These are phyloP conservation scores for Botryosphaeria agaves DNA, from an alignment of 2,329 filamentous ascomycete genomes.

Conservation along the genomic window DNA sequence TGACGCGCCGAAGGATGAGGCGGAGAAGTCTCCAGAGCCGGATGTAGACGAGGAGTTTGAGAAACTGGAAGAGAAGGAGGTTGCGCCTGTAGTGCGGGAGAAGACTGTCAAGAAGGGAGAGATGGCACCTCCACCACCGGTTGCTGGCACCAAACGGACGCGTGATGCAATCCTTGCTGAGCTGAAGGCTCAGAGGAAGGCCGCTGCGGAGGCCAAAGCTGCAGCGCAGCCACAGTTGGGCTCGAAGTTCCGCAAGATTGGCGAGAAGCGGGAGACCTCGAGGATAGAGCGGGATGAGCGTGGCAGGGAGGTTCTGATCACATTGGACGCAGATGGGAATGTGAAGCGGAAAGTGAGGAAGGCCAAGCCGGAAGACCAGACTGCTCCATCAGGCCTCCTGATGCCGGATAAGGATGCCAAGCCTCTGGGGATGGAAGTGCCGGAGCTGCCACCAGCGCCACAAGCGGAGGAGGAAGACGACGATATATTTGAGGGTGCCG, in stretches of 20 bases:
- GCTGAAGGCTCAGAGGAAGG: conserved; percentile 35
- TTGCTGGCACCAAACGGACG: conserved; percentile 32
- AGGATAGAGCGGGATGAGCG: conserved; percentile 38
- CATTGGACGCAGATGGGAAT: conserved; percentile 40
- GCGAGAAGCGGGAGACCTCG: conserved; percentile 29
- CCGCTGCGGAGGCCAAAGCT: conserved; percentile 24
- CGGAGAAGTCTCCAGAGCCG: conserved; percentile 13
- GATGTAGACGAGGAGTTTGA: conserved; percentile 29
- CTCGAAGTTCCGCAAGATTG: conserved; percentile 36
- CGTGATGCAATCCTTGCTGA: conserved; percentile 42
- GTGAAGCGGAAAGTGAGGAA: conserved; percentile 44
- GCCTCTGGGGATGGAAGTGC: conserved; percentile 33
- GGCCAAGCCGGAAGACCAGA: conserved; percentile 6
- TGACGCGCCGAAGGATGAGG: conserved; percentile 21
- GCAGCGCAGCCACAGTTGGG: conserved; percentile 32
- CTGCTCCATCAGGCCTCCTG: conserved; percentile 13
- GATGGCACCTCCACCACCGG: conserved; percentile 23
- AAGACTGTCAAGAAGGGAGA: conserved; percentile 35
- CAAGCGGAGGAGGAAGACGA: conserved; percentile 33
- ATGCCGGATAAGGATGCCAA: conserved; percentile 26
- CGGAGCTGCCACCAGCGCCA: conserved; percentile 10
- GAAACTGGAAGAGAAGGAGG: conserved; percentile 45
- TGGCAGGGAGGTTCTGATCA: conserved; percentile 40
- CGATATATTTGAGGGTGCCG: conserved; percentile 45
- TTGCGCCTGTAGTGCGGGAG: conserved; percentile 48